Conservation (phyloP, 352 stramenopile species). For the Pythium scleroteichum region DNA sequence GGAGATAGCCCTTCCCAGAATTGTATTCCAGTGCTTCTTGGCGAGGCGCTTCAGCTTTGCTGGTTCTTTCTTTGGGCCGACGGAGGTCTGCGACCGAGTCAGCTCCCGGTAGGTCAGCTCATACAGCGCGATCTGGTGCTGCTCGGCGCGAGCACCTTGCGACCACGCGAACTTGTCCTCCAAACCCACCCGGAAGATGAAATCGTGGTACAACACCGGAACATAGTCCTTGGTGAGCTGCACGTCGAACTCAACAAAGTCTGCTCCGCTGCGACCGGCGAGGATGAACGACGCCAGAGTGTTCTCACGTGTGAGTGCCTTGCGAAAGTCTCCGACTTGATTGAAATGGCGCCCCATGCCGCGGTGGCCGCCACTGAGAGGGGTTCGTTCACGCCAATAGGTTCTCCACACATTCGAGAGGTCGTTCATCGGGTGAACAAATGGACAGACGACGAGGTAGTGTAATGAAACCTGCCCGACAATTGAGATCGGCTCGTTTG, state of each 20-base stretch:
- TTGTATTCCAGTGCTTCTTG: conserved; percentile 67
- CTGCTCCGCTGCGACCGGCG: conserved; percentile 58
- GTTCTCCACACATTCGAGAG: conserved; percentile 58
- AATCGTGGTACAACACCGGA: conserved; percentile 82
- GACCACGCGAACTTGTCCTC: conserved; percentile 53
- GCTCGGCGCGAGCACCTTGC: conserved; percentile 49
- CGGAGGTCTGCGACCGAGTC: conserved; percentile 42
- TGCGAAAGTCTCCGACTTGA: conserved; percentile 57
- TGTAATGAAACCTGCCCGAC: conserved; percentile 53
- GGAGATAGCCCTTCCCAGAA: conserved; percentile 28
- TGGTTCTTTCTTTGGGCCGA: conserved; percentile 37
- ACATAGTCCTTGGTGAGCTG: conserved; percentile 79
- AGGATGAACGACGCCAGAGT: conserved; percentile 76
- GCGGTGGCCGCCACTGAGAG: conserved; percentile 66
- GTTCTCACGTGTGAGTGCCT: conserved; percentile 74
- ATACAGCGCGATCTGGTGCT: conserved; percentile 70
- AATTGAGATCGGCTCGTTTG: conserved; percentile 6
- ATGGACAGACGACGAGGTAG: conserved; percentile 58
- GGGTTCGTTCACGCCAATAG: conserved; percentile 61
- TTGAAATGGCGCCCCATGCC: conserved; percentile 80
- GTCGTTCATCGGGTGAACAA: conserved; percentile 57
- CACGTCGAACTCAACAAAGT: conserved; percentile 87
- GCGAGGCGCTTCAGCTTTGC: conserved; percentile 45
- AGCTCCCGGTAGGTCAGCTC: conserved; percentile 68
- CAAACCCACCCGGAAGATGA: conserved; percentile 61